A percentile compares a stretch with the other conserved stretches of the same genome.
These are phyloP conservation scores for Henckelia pumila DNA, from an alignment of 257 asterid genomes.

Conservation along the genomic window DNA sequence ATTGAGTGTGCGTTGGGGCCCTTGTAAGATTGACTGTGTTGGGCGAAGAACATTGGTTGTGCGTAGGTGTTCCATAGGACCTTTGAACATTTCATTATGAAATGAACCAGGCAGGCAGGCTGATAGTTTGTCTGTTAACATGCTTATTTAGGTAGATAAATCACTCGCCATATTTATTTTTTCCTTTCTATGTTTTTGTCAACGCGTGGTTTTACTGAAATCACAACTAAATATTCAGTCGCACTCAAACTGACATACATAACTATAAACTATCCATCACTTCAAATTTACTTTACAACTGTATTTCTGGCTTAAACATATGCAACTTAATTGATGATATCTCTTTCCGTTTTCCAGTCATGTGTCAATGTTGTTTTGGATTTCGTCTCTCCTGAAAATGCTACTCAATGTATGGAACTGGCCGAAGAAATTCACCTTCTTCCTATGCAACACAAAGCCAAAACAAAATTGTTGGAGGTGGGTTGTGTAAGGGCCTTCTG, in stretches of 20 bases:
- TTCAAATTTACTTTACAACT: neutral
- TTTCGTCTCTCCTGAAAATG: conserved; percentile 95
- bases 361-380: conserved; percentile 73
- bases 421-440: conserved; percentile 82
- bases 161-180: conserved; percentile 1
- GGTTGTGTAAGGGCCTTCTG: conserved; percentile 3
- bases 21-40: too few relatives aligned
- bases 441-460: conserved; percentile 76
- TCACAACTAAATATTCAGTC: neutral
- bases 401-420: conserved; percentile 63
- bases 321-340: conserved; percentile 15
- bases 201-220: neutral
- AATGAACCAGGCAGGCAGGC: neutral
- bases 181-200: neutral
- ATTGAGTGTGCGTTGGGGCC: too few relatives aligned
- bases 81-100: neutral
- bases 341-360: conserved; percentile 52
- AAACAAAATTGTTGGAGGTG: conserved; percentile 72
- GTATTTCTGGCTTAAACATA: conserved; percentile 16
- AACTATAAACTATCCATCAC: neutral
- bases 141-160: neutral
- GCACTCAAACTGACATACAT: neutral
- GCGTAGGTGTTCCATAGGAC: neutral
- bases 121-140: conserved; percentile 14
- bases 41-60: neutral